Evolutionary conservation across 768 basidiomycete species (phyloP).

Genomic region (Tricholoma bakamatsutake): DNA sequence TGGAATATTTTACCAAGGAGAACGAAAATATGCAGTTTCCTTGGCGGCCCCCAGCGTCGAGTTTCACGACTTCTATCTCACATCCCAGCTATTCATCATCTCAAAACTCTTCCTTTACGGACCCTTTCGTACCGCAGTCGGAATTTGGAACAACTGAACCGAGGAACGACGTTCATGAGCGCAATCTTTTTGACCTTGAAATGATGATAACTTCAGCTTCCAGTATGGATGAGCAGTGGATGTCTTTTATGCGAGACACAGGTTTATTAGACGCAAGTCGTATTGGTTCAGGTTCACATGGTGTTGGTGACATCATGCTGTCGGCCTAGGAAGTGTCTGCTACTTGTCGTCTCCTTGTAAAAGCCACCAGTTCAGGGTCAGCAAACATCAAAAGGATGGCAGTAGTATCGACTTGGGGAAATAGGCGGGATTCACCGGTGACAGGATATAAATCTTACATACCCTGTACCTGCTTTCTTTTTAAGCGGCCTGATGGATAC

Average conservation of each 20-base stretch:
- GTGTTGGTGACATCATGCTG: too few species aligned
- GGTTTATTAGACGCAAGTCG: constrained; percentile 32
- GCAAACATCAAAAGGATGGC: too few species aligned
- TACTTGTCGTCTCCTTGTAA: too few species aligned
- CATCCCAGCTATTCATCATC: neutral
- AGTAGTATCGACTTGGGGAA: too few species aligned
- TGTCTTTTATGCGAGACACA: constrained; percentile 57
- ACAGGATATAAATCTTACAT: too few species aligned
- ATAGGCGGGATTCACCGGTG: too few species aligned
- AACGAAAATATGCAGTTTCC: neutral
- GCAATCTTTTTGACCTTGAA: constrained; percentile 28
- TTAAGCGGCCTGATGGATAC: too few species aligned
- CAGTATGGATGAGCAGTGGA: constrained; percentile 62
- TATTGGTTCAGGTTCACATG: too few species aligned
- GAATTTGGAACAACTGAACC: neutral
- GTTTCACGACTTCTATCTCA: neutral
- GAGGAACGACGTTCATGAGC: neutral
- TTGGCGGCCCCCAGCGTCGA: constrained; percentile 6
- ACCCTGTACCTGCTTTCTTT: too few species aligned
- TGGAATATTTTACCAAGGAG: neutral
- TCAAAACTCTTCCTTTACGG: neutral
- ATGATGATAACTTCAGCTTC: constrained; percentile 33
- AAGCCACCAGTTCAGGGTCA: too few species aligned
- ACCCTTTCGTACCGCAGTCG: neutral
- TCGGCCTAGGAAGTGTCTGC: too few species aligned